A percentile compares a stretch with the other conserved stretches of the same genome.
These are phyloP conservation scores for Sporothrix luriei DNA, from an alignment of 2,329 filamentous ascomycete genomes.

Conservation along the genomic window DNA sequence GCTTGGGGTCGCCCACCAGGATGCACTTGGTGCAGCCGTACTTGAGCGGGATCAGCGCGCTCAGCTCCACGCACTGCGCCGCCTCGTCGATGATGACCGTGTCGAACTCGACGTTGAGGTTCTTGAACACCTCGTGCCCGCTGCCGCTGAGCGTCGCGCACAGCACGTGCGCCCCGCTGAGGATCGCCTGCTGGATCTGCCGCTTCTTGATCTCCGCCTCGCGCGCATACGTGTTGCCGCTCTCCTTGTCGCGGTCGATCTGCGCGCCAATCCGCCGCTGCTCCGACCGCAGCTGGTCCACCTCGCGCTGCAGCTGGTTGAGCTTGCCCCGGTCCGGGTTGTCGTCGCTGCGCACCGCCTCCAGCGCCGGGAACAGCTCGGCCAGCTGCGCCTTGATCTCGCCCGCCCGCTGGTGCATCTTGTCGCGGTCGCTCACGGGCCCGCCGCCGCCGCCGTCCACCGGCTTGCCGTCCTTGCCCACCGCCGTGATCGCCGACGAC, in stretches of 20 bases:
- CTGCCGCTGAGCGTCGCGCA: constrained; percentile 94
- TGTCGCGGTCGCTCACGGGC: constrained; percentile 56
- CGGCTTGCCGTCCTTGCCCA: constrained; percentile 28
- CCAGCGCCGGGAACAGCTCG: constrained; percentile 70
- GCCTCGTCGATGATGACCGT: constrained; percentile 98
- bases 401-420: constrained; percentile 64
- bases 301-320: constrained; percentile 69
- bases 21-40: constrained; percentile 97
- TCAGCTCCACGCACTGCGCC: constrained; percentile 96
- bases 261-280: constrained; percentile 78
- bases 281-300: constrained; percentile 68
- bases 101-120: constrained; percentile 92
- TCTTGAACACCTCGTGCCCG: constrained; percentile 96
- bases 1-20: constrained; percentile 95
- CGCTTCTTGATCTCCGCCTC: constrained; percentile 84
- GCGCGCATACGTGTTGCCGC: constrained; percentile 76
- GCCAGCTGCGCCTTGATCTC: constrained; percentile 76
- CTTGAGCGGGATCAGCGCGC: constrained; percentile 92
- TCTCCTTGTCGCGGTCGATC: constrained; percentile 86
- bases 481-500: constrained; percentile 7
- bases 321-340: constrained; percentile 53
- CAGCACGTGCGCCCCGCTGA: constrained; percentile 87
- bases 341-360: constrained; percentile 62
- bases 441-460: constrained; percentile 45
- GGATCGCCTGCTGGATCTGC: constrained; percentile 83